Base-by-base conservation (phyloP, 768 basidiomycete species). In the Suillus spraguei region DNA sequence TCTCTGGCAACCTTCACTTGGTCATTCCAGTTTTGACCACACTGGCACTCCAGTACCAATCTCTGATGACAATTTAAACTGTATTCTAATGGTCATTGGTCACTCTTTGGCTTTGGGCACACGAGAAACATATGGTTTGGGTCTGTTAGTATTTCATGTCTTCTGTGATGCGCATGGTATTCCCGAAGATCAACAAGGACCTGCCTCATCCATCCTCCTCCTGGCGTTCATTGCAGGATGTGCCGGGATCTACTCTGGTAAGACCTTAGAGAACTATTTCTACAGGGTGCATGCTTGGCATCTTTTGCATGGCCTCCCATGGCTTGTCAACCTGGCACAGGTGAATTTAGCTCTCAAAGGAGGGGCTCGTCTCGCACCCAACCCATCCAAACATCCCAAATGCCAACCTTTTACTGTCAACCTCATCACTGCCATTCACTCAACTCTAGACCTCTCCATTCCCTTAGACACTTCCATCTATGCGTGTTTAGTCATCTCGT, bases 371-470 rank as follows among this genome's bases (percentile, higher is more conserved):
- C 10, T 46, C 0, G 4, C 44, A 4, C 44, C 44, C 2, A 0
- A 4, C 0, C 5, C 3, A 0, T 46, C 44, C 2, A 44, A 17
- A 1, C 4, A 4, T 46, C 44, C 17, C 4, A 46, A 46, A 22
- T 0, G 10, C 5, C n/a, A 16, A 5, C n/a, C 44, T 0, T 46
- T 46, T n/a, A 46, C 9, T 0, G 5, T n/a, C 2, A 0, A 4
- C 2, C n/a, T 16, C 8, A 16, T 42, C 7, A 7, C 3, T 7
- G 16, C 6, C 9, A 22, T 46, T 11, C 17, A 2, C 3, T n/a
- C n/a, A 4, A 5, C 0, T 0, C 44, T 46, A 0, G n/a, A n/a
- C 5, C 16, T 46, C 0, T n/a, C 17, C 0, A 2, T 4, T 13
- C 44, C n/a, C 1, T 2, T 46, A 1, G 10, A 46, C 4, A 10